These are phyloP conservation scores for Pulicaria dysenterica DNA, from an alignment of 129 eudicot species.

Conservation along the genomic window DNA sequence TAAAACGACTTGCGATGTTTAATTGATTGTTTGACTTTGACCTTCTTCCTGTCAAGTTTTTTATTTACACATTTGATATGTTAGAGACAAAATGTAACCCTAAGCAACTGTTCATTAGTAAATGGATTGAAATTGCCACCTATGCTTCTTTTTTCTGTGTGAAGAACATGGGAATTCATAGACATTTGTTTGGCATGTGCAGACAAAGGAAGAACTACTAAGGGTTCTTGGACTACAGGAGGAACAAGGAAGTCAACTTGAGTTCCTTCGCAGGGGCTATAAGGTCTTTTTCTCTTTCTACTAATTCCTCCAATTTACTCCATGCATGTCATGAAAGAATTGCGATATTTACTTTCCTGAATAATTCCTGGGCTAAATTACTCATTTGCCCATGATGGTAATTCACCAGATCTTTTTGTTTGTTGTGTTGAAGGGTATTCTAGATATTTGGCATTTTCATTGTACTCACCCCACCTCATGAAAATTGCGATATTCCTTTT, in stretches of 20 bases:
- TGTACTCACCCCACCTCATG: not conserved
- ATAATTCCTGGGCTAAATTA: not conserved
- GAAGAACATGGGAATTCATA: not conserved
- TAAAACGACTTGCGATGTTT: not conserved
- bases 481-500: not conserved
- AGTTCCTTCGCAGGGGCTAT: conserved; percentile 97
- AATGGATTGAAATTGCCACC: too few species aligned
- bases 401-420: not conserved
- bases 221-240: conserved; percentile 95
- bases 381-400: conserved; percentile 6
- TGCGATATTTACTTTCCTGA: not conserved
- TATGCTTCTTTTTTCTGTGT: not conserved
- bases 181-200: conserved; percentile 26
- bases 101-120: not conserved
- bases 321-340: not conserved
- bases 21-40: not conserved
- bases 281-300: conserved; percentile 46
- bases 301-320: not conserved
- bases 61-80: not conserved
- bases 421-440: not conserved
- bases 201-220: conserved; percentile 95
- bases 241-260: conserved; percentile 95
- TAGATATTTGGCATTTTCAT: not conserved
- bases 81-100: not conserved
- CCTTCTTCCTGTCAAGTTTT: not conserved